Evolutionary conservation across 352 stramenopile genomes (phyloP).

Genomic region (Globisporangium solare): DNA sequence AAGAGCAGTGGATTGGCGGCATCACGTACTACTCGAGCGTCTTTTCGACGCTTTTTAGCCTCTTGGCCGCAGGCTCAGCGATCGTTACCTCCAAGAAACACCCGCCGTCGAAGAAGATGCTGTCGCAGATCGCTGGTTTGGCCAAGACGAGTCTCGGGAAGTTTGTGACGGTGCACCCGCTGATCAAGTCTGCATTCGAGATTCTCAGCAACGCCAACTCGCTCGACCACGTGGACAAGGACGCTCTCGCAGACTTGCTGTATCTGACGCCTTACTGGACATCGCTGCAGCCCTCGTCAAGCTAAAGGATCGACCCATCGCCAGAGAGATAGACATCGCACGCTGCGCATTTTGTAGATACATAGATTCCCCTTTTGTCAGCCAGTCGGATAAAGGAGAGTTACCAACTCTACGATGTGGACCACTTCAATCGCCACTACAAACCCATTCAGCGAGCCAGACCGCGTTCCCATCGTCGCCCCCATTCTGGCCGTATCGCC

Average conservation of each 20-base stretch:
- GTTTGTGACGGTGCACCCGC: conserved; percentile 27
- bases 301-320: too few relatives aligned
- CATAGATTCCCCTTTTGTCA: too few relatives aligned
- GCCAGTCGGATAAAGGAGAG: too few relatives aligned
- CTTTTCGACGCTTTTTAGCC: conserved; percentile 48
- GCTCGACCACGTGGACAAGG: background rate
- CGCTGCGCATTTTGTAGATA: too few relatives aligned
- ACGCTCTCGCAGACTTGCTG: conserved; percentile 27
- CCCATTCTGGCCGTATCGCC: background rate
- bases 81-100: conserved; percentile 19
- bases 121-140: conserved; percentile 14
- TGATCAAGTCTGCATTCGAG: conserved; percentile 33
- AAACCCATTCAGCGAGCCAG: too few relatives aligned
- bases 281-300: conserved; percentile 3
- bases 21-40: conserved; percentile 65
- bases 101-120: conserved; percentile 3
- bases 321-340: too few relatives aligned
- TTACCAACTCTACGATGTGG: too few relatives aligned
- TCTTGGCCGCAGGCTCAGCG: conserved; percentile 37
- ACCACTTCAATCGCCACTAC: too few relatives aligned
- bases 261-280: conserved; percentile 47
- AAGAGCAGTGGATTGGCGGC: conserved; percentile 48
- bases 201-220: conserved; percentile 15
- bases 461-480: too few relatives aligned
- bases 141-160: conserved; percentile 14